Evolutionary conservation across 2,329 filamentous ascomycete species (phyloP), one percentile per base, ranked within the genome.

Genomic region (Triangularia verruculosa): DNA sequence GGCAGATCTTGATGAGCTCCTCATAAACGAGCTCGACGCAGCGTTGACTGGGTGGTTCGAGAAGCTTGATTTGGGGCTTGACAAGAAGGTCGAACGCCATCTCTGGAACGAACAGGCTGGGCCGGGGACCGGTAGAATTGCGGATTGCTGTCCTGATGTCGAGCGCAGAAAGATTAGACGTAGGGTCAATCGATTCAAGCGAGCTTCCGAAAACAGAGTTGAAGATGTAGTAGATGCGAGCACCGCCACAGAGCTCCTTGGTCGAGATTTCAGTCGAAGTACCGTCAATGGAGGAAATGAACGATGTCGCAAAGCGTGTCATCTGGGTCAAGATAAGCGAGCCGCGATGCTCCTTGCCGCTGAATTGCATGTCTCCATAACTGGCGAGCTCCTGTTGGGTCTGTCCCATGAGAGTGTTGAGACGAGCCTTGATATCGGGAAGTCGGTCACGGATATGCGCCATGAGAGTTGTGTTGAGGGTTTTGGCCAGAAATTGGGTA

Each of bases 331-430:
- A 80, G 63, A 99, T 97, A 67, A 99, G 84, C 27, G 94, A 97
- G 30, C 95, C 95, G 58, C 94, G 87, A 75, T 99, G 95, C 76
- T 98, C 95, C 76, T 97, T 97, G 71, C 95, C 95, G 67, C 91
- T 96, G 75, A 99, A 99, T 71, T 96, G 91, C 81, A 95, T 96
- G 75, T 98, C 96, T 39, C 95, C 95, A 74, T 99, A 99, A 77
- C 94, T 97, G 52, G 95, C 95, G 63, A 99, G 84, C 77, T 99
- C 95, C 79, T 99, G 95, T 75, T 99, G 95, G 57, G 95, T 98
- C 78, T 99, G 95, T n/a, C 95, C 95, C 95, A 99, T 99, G 59
- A 99, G 81, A 0, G 95, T 99, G 77, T 99, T 99, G 66, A 99
- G 83, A 61, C 95, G 89, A 57, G 95, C 95, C 79, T 99, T 99